A percentile compares a stretch with the other conserved stretches of the same genome.
These are phyloP conservation scores for Phaeosphaeria sp. DNA, from an alignment of 2,329 filamentous ascomycete species.

Conservation along the genomic window DNA sequence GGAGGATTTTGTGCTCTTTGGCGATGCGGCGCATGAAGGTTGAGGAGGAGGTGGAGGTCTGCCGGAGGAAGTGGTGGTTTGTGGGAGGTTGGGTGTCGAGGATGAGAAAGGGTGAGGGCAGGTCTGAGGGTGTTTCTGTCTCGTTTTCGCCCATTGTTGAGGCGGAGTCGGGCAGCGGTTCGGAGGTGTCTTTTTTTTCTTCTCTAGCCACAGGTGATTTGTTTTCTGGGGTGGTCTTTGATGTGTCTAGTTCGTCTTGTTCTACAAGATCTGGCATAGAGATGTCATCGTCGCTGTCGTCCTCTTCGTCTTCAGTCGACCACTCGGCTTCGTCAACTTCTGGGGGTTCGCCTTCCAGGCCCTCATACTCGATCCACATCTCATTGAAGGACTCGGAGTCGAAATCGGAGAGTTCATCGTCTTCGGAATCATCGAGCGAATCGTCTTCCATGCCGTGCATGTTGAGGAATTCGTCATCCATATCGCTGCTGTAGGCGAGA, in stretches of 20 bases:
- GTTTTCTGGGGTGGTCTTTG: slow-evolving; percentile 43
- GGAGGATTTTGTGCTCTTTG: slow-evolving; percentile 66
- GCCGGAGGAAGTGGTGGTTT: slow-evolving; percentile 49
- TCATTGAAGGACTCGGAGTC: slow-evolving; percentile 44
- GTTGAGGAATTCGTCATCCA: slow-evolving; percentile 41
- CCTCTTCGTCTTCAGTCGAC: slow-evolving; percentile 48
- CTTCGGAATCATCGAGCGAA: slow-evolving; percentile 42
- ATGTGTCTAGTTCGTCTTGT: slow-evolving; percentile 32
- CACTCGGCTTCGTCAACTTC: slow-evolving; percentile 44
- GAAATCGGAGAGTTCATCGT: slow-evolving; percentile 40
- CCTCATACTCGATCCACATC: slow-evolving; percentile 49
- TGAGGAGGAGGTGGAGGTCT: slow-evolving; percentile 49
- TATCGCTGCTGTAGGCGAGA: slow-evolving; percentile 55
- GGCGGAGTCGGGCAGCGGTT: slow-evolving; percentile 4
- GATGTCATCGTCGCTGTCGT: slow-evolving; percentile 34
- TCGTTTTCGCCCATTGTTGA: slow-evolving; percentile 12
- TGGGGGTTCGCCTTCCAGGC: slow-evolving; percentile 40
- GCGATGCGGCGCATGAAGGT: slow-evolving; percentile 57
- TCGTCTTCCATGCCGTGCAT: slow-evolving; percentile 33
- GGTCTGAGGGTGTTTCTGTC: slow-evolving; percentile 8
- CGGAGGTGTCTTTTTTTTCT: slow-evolving; percentile 20
- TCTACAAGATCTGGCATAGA: slow-evolving; percentile 39
- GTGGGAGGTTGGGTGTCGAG: slow-evolving; percentile 44
- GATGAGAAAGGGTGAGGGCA: slow-evolving; percentile 40
- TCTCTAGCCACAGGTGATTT: slow-evolving; percentile 28